Conservation (phyloP, 2,329 filamentous ascomycete species). For the Scytalidium lignicola region DNA sequence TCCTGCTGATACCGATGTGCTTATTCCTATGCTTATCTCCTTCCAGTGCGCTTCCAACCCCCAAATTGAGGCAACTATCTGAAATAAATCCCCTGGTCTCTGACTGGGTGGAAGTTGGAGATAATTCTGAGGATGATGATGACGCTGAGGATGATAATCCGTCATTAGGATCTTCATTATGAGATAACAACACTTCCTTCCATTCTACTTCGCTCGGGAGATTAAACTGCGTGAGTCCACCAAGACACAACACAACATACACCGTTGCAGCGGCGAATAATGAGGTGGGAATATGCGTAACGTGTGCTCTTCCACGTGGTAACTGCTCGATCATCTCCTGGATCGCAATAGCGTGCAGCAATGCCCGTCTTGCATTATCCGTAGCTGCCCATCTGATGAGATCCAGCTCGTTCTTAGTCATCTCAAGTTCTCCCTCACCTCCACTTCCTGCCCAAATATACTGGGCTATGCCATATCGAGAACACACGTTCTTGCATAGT, state of each 20-base stretch:
- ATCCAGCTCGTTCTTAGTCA: constrained; percentile 28
- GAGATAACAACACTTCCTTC: constrained; percentile 30
- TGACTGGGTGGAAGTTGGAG: too few species aligned
- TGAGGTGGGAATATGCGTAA: constrained; percentile 38
- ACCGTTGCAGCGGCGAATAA: constrained; percentile 38
- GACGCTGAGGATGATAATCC: neutral
- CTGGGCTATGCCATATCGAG: constrained; percentile 32
- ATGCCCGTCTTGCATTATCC: constrained; percentile 33
- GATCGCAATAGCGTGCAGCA: constrained; percentile 39
- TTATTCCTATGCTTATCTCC: neutral
- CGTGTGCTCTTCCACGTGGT: constrained; percentile 38
- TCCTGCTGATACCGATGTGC: constrained; percentile 21
- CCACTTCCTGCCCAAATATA: constrained; percentile 31
- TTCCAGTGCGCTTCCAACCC: neutral
- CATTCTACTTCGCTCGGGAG: constrained; percentile 36
- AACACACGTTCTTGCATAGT: constrained; percentile 34
- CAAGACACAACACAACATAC: constrained; percentile 35
- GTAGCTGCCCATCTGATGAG: constrained; percentile 33
- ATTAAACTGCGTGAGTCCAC: constrained; percentile 31
- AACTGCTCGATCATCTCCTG: constrained; percentile 41
- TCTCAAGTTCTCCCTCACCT: constrained; percentile 1
- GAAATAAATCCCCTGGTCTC: neutral
- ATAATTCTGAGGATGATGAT: neutral
- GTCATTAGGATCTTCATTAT: neutral
- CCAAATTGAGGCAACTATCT: too few species aligned